Evolutionary conservation across 257 asterid species (phyloP), one percentile per base, ranked within the genome.

Genomic region (Rubia yunnanensis): DNA sequence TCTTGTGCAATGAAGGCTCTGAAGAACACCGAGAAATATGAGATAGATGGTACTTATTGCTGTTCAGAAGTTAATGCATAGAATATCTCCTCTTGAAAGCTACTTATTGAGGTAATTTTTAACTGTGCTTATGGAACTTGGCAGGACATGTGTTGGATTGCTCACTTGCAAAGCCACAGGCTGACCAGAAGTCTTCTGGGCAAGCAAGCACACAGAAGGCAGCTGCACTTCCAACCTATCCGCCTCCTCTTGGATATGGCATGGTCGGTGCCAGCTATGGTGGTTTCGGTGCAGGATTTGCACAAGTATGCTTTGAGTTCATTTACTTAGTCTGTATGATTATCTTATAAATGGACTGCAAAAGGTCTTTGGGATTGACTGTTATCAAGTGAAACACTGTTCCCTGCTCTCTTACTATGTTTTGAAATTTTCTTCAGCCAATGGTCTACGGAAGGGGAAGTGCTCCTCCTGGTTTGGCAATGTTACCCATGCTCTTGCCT

Each of bases 401-500:
- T 59, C 3, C 24, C 32, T 23, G n/a, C 4, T 18, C 8, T 2
- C 58, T 65, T 64, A 7, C 20, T 1, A 14, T 26, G 35, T 65
- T 26, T 32, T 50, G 4, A 0, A 50, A 50, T 17, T 23, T 64
- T 69, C 67, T 69, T 74, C 88, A 86, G 96, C 89, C 95, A 31
- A 62, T 87, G 65, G 72, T 89, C 39, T 92, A 92, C 70, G 96
- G 98, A 78, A 74, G 92, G 53, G 98, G 95, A 66, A 79, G 79
- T 52, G n/a, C 88, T 10, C 95, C 99, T 36, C 69, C 71, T 65
- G 96, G 99, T 65, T 82, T 94, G 95, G 92, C 99, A 34, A 94
- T 94, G 99, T 83, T 94, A 91, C 98, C 98, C 9, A 88, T 94
- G 99, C 95, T 94, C 74, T 82, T 94, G 70, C 99, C 99, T 17